These are phyloP conservation scores for Camellia sinensis DNA, from an alignment of 148 eudicot genomes.

Conservation along the genomic window DNA sequence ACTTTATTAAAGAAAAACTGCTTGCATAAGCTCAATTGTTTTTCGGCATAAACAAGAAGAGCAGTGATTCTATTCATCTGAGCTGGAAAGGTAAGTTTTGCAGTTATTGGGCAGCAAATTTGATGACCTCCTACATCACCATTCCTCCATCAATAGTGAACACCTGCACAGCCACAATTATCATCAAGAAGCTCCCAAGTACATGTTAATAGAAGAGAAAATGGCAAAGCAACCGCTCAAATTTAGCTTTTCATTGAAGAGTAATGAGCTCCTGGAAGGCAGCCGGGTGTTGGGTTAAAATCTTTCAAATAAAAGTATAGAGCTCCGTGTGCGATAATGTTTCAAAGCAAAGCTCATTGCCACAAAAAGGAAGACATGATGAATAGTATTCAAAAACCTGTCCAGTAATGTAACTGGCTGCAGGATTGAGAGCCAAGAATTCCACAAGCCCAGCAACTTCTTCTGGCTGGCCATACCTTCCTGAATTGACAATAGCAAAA, in stretches of 20 bases:
- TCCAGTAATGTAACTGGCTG: conserved; percentile 78
- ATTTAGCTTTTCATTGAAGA: neutral
- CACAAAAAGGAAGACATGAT: neutral
- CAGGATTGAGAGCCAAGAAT: conserved; percentile 80
- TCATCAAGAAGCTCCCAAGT: neutral
- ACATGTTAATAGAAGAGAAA: neutral
- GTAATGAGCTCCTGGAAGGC: neutral
- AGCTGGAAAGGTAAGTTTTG: neutral
- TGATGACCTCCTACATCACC: conserved; percentile 56
- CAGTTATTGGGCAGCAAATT: neutral
- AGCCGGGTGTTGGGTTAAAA: neutral
- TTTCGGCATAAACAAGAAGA: neutral
- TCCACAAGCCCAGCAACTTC: conserved; percentile 86
- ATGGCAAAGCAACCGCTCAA: neutral
- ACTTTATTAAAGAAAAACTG: neutral
- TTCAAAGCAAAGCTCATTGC: neutral
- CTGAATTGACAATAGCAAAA: conserved; percentile 30
- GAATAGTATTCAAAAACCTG: conserved; percentile 41
- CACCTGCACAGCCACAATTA: conserved; percentile 43
- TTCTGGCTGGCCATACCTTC: conserved; percentile 71
- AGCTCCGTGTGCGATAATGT: neutral
- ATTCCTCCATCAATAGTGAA: conserved; percentile 80
- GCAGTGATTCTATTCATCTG: neutral
- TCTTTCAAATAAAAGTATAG: neutral
- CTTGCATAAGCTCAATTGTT: neutral